Conservation (phyloP, 805 yeast genomes). For the Pichia cephalocereana region DNA sequence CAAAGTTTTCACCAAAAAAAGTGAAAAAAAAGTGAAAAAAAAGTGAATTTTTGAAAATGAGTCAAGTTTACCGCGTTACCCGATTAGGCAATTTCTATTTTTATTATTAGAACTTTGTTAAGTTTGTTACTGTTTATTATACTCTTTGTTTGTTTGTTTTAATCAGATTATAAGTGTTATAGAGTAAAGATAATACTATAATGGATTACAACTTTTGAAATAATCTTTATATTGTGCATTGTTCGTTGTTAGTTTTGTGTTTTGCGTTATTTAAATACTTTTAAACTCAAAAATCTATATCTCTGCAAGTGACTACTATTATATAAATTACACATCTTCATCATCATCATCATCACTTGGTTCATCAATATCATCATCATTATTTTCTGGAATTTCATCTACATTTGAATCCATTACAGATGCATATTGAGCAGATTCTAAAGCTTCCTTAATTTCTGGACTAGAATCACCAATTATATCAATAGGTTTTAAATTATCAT, state of each 20-base stretch:
- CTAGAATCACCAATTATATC: constrained; percentile 50
- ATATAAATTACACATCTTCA: not conserved
- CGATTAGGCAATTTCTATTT: constrained; percentile 3
- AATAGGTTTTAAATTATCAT: constrained; percentile 62
- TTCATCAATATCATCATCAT: constrained; percentile 29
- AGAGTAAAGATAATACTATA: too few species aligned
- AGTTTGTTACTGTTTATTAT: too few species aligned
- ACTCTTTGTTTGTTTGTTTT: too few species aligned
- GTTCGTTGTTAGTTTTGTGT: too few species aligned
- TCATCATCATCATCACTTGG: constrained; percentile 17
- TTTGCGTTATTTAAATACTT: too few species aligned
- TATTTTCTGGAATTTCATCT: constrained; percentile 29
- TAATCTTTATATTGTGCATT: too few species aligned
- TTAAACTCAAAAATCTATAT: too few species aligned
- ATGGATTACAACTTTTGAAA: too few species aligned
- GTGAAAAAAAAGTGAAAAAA: not conserved
- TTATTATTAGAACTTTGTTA: too few species aligned
- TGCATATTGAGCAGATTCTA: constrained; percentile 83
- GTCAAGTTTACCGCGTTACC: constrained; percentile 12
- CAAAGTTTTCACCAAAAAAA: not conserved
- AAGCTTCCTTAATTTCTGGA: constrained; percentile 46
- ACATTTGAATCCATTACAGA: constrained; percentile 31
- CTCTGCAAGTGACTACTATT: not conserved
- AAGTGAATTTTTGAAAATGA: not conserved
- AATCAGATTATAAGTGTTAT: too few species aligned